Evolutionary conservation across 352 stramenopile species (phyloP).

Genomic region (Peronosclerospora sorghi): DNA sequence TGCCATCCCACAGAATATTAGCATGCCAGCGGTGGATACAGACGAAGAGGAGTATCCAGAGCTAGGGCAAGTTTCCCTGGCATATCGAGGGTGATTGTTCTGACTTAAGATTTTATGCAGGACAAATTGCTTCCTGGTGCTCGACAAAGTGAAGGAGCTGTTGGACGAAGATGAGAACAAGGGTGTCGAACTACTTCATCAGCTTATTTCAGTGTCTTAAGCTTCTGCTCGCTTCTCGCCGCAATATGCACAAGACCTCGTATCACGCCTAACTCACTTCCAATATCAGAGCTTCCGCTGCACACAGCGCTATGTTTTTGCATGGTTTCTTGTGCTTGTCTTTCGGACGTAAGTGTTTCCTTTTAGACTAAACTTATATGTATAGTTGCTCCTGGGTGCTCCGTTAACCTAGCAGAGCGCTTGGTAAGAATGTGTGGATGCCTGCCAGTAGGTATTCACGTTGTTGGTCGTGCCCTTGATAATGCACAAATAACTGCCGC

Average conservation of each 20-base stretch:
- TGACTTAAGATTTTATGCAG: slow-evolving; percentile 12
- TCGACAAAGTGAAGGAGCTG: slow-evolving; percentile 75
- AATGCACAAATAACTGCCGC: slow-evolving; percentile 65
- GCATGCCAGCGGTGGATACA: slow-evolving; percentile 56
- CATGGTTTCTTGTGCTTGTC: not conserved
- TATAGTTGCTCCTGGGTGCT: slow-evolving; percentile 53
- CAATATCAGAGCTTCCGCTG: slow-evolving; percentile 58
- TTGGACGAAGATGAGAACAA: slow-evolving; percentile 70
- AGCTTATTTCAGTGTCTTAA: slow-evolving; percentile 64
- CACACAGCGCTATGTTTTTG: slow-evolving; percentile 39
- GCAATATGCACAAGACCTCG: slow-evolving; percentile 68
- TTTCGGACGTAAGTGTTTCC: not conserved
- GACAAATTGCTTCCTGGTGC: slow-evolving; percentile 55
- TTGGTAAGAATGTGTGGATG: slow-evolving; percentile 68
- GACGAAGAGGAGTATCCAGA: slow-evolving; percentile 75
- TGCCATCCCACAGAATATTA: slow-evolving; percentile 69
- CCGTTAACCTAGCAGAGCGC: slow-evolving; percentile 39
- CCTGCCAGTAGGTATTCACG: slow-evolving; percentile 68
- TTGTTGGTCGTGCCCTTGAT: slow-evolving; percentile 62
- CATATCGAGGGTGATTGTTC: not conserved
- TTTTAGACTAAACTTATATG: slow-evolving; percentile 55
- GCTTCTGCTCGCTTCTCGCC: slow-evolving; percentile 54
- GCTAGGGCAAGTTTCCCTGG: slow-evolving; percentile 23
- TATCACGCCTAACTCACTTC: slow-evolving; percentile 67
- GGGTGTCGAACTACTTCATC: slow-evolving; percentile 50